Evolutionary conservation across 805 yeast species (phyloP).

Genomic region (Hemisphaericaspora nanyangensis): DNA sequence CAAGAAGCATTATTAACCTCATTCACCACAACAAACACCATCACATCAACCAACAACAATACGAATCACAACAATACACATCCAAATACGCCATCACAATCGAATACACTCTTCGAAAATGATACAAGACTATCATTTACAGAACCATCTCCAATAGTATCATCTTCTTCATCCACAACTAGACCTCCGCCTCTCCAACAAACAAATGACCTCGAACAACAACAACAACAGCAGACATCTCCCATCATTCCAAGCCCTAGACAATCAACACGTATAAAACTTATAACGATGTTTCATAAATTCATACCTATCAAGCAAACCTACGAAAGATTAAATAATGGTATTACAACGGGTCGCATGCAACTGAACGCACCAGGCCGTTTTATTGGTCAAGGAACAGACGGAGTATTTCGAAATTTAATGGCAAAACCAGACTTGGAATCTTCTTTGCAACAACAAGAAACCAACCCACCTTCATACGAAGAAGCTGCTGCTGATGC

Average conservation of each 20-base stretch:
- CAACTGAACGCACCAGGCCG: constrained; percentile 41
- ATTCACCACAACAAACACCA: not conserved
- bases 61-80: not conserved
- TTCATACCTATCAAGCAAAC: constrained; percentile 40
- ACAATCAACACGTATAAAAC: not conserved
- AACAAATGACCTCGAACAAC: constrained; percentile 26
- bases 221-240: constrained; percentile 19
- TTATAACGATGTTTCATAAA: constrained; percentile 28
- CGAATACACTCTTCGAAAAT: not conserved
- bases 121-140: not conserved
- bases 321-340: constrained; percentile 40
- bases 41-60: not conserved
- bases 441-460: constrained; percentile 30
- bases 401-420: constrained; percentile 91
- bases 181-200: not conserved
- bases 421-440: constrained; percentile 81
- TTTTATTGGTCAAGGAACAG: constrained; percentile 50
- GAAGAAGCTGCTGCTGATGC: constrained; percentile 94
- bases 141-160: constrained; percentile 23
- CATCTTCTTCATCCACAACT: not conserved
- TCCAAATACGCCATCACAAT: not conserved
- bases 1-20: not conserved
- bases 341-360: constrained; percentile 39
- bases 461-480: constrained; percentile 75
- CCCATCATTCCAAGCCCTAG: constrained; percentile 17